These are phyloP conservation scores for Beta vulgaris DNA, from an alignment of 148 eudicot species.

Conservation along the genomic window DNA sequence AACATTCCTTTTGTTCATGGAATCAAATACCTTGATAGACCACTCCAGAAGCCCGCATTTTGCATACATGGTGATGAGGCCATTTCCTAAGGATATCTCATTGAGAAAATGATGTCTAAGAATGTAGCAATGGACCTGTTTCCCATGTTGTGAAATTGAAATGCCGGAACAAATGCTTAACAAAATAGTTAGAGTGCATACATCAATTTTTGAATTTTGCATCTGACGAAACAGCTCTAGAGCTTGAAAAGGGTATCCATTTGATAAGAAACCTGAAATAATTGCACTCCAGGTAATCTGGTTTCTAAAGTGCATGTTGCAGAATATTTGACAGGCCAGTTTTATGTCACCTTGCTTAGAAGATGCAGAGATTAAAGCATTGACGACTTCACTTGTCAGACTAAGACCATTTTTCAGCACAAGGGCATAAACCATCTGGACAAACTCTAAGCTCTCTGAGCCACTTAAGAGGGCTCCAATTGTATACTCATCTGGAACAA, in stretches of 20 bases:
- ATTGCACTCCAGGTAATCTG: constrained; percentile 73
- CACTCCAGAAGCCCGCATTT: constrained; percentile 49
- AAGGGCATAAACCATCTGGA: constrained; percentile 53
- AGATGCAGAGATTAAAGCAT: constrained; percentile 69
- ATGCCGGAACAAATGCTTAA: constrained; percentile 60
- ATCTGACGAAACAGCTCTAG: constrained; percentile 49
- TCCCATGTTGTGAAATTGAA: constrained; percentile 53
- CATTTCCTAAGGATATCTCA: constrained; percentile 53
- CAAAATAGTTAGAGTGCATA: constrained; percentile 50
- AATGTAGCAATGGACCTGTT: constrained; percentile 62
- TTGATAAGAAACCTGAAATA: constrained; percentile 54
- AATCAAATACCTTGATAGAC: constrained; percentile 51
- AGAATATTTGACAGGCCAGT: constrained; percentile 47
- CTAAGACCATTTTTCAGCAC: constrained; percentile 51
- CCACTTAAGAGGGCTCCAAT: constrained; percentile 60
- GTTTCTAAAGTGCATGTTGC: constrained; percentile 36
- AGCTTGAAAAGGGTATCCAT: constrained; percentile 46
- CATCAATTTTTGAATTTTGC: constrained; percentile 37
- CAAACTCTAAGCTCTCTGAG: constrained; percentile 35
- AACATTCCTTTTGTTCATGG: constrained; percentile 43
- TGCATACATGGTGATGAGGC: constrained; percentile 63
- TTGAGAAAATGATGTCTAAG: constrained; percentile 35
- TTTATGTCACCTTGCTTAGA: constrained; percentile 46
- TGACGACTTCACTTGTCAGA: constrained; percentile 48
- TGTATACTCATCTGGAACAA: constrained; percentile 72